Evolutionary conservation across 805 yeast species (phyloP).

Genomic region (Priceomyces carsonii): DNA sequence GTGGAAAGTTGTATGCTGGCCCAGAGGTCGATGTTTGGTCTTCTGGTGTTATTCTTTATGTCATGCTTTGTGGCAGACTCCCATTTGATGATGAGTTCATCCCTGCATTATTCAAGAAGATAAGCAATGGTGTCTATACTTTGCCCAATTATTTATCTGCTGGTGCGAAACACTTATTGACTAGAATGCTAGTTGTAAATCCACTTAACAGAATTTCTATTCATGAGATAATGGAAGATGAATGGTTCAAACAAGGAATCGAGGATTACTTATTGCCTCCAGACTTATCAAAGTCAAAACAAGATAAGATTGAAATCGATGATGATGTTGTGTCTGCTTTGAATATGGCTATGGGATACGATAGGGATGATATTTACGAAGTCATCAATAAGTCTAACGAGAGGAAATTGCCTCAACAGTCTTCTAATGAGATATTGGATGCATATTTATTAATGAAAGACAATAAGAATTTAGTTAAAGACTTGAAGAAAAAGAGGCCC

Average conservation of each 20-base stretch:
- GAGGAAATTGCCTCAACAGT: constrained; percentile 28
- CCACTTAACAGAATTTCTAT: constrained; percentile 93
- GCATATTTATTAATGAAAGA: constrained; percentile 84
- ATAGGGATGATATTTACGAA: constrained; percentile 76
- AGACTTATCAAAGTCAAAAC: constrained; percentile 38
- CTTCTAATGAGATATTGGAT: constrained; percentile 73
- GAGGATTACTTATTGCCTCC: constrained; percentile 77
- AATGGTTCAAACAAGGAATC: constrained; percentile 84
- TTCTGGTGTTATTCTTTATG: constrained; percentile 92
- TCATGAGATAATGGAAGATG: constrained; percentile 88
- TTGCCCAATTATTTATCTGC: constrained; percentile 82
- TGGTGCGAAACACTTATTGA: constrained; percentile 81
- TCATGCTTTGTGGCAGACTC: constrained; percentile 92
- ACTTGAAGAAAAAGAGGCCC: constrained; percentile 53
- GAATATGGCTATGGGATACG: constrained; percentile 85
- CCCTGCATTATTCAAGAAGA: constrained; percentile 90
- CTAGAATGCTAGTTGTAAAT: constrained; percentile 91
- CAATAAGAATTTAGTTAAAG: constrained; percentile 68
- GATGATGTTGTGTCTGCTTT: constrained; percentile 75
- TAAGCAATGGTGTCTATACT: constrained; percentile 88
- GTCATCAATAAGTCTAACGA: constrained; percentile 58
- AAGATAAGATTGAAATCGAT: constrained; percentile 55
- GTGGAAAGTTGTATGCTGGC: constrained; percentile 94
- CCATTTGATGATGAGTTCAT: constrained; percentile 97
- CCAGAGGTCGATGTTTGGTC: constrained; percentile 99